A percentile compares a stretch with the other conserved stretches of the same genome.
Evolutionary conservation across 768 basidiomycete species (phyloP).

Genomic region (Panaeolus cyanescens): DNA sequence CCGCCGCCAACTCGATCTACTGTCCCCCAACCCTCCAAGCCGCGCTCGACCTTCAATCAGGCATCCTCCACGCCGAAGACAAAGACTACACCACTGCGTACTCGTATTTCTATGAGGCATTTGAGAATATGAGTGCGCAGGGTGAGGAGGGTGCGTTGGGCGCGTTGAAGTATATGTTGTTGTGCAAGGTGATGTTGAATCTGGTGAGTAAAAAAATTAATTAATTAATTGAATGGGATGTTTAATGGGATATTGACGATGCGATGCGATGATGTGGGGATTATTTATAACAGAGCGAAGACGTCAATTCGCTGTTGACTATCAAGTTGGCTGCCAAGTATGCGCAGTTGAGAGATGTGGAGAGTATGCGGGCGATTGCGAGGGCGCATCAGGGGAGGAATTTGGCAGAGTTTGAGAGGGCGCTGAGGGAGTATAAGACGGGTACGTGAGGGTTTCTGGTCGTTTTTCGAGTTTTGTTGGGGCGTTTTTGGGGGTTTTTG

Average conservation of each 20-base stretch:
- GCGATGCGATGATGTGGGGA: background rate
- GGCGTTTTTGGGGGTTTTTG: too few species aligned
- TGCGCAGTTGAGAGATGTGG: constrained; percentile 84
- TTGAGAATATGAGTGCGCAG: constrained; percentile 83
- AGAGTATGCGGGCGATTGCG: constrained; percentile 95
- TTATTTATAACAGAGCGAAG: constrained; percentile 73
- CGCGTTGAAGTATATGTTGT: constrained; percentile 95
- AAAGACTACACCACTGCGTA: constrained; percentile 98
- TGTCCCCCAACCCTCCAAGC: constrained; percentile 56
- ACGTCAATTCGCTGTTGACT: constrained; percentile 82
- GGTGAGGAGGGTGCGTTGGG: constrained; percentile 77
- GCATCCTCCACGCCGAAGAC: constrained; percentile 93
- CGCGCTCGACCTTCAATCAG: constrained; percentile 53
- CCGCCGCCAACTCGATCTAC: constrained; percentile 95
- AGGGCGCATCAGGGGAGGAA: constrained; percentile 92
- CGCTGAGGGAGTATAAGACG: constrained; percentile 82
- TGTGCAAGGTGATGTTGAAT: constrained; percentile 98
- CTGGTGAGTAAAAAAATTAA: constrained; percentile 54
- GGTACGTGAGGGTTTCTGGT: too few species aligned
- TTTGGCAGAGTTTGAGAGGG: constrained; percentile 86
- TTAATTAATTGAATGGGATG: background rate
- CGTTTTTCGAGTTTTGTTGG: too few species aligned
- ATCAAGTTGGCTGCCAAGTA: constrained; percentile 90
- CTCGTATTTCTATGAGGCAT: constrained; percentile 96
- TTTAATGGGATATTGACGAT: too few species aligned